Conservation (phyloP, 345 rosid genomes). For the Brassica rapa region DNA sequence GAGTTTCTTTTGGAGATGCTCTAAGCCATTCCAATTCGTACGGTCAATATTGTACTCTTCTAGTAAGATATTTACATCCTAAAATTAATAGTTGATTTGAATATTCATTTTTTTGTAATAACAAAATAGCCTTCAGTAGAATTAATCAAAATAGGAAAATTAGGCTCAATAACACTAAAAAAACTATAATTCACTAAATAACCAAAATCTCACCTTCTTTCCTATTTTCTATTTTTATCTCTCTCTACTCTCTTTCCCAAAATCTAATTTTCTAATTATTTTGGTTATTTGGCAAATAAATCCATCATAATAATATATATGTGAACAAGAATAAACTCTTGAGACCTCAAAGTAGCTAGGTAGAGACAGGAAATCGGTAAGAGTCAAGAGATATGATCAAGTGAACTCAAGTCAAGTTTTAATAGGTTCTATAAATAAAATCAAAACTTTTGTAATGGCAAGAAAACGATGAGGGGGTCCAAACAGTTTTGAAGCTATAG, state of each 20-base stretch:
- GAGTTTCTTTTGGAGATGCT: too few relatives aligned
- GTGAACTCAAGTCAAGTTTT: slow-evolving; percentile 36
- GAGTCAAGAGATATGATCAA: slow-evolving; percentile 23
- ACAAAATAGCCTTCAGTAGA: too few relatives aligned
- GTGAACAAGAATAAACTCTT: slow-evolving; percentile 11
- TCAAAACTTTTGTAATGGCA: slow-evolving; percentile 16
- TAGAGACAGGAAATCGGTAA: slow-evolving; percentile 31
- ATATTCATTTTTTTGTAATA: too few relatives aligned
- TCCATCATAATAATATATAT: background rate
- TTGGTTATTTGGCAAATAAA: too few relatives aligned
- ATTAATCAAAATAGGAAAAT: too few relatives aligned
- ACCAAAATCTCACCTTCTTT: too few relatives aligned
- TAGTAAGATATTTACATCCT: background rate
- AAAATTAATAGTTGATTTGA: background rate
- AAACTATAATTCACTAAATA: too few relatives aligned
- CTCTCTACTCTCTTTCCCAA: too few relatives aligned
- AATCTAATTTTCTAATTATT: too few relatives aligned
- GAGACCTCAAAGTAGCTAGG: slow-evolving; percentile 24
- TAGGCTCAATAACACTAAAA: too few relatives aligned
- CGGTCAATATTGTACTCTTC: background rate
- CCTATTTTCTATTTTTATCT: too few relatives aligned
- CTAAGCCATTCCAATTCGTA: background rate
- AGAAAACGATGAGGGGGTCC: slow-evolving; percentile 34
- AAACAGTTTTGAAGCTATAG: slow-evolving; percentile 37
- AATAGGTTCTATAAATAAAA: slow-evolving; percentile 39